Base-by-base conservation (phyloP, 2,329 filamentous ascomycete genomes). In the Ascosphaera aggregata region DNA sequence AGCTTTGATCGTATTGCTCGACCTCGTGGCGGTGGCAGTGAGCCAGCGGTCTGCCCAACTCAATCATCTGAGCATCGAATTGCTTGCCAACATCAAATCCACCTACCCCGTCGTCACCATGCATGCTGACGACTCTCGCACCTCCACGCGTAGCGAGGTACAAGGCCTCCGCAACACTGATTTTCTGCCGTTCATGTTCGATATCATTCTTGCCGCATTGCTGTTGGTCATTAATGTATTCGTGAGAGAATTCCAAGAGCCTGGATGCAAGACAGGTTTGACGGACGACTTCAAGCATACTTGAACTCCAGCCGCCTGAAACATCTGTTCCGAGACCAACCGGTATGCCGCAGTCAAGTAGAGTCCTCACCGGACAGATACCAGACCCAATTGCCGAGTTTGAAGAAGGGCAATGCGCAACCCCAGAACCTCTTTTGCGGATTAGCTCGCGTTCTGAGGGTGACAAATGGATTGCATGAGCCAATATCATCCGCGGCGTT, bases 321-420 rank as follows among this genome's bases (percentile, higher is more conserved):
- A 95, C 73, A 54, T 98, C 89, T 0, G 86, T 95, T 0, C 89
- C 89, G 0, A 98, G 60, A 0, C 89, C 86, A 4, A 94, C 73
- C 0, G 70, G 72, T 36, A 95, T 66, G 0, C 80, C 82, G 39
- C 67, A 66, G 17, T 82, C 68, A 39, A 93, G 64, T 47, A 93
- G 54, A 56, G 69, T 69, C 15, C 86, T 66, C 2, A 98, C 76
- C 3, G 71, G 72, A 7, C 80, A 80, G 37, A 75, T 67, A 0
- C 89, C 89, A 20, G 73, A 81, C 1, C 80, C 80, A 37, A 98
- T 64, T 0, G 80, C 73, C 4, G 73, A 76, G 57, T 98, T 98
- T 48, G 75, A 82, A 40, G 77, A 80, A 0, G 86, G 86, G 54
- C 86, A 95, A 57, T 95, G 86, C 3, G 71, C 71, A 15, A 95